phyloP scores from a whole-genome alignment of 73 alveolate species.

The Paramecium pentaurelia region DNA sequence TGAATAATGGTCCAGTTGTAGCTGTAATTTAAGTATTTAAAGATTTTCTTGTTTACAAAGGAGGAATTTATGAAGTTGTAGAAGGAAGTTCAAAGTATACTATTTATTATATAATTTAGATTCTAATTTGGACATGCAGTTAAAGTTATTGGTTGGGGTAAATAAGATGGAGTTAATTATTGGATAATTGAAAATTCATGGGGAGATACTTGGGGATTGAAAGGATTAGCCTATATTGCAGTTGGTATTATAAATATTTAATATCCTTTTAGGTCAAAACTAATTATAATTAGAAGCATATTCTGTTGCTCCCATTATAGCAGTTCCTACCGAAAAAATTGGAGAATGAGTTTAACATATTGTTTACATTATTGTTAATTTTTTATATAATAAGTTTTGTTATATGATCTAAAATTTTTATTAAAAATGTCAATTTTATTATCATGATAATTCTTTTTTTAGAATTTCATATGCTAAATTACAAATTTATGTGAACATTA shows the following conservation, averaged over 20 bases:
- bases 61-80: slow-evolving; percentile 85
- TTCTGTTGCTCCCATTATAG: slow-evolving; percentile 53
- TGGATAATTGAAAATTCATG: slow-evolving; percentile 94
- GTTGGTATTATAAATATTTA: slow-evolving; percentile 57
- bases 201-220: slow-evolving; percentile 96
- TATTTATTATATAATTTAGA: background rate
- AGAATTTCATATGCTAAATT: background rate
- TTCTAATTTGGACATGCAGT: slow-evolving; percentile 83
- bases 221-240: slow-evolving; percentile 84
- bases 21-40: slow-evolving; percentile 80
- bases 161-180: slow-evolving; percentile 75
- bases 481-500: slow-evolving; percentile 3
- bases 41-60: slow-evolving; percentile 88
- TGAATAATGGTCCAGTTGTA: slow-evolving; percentile 90
- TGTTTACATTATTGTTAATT: background rate
- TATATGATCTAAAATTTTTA: background rate
- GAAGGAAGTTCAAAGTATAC: slow-evolving; percentile 76
- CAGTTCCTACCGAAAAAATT: background rate
- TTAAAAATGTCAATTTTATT: background rate
- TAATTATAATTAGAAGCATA: slow-evolving; percentile 64
- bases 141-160: slow-evolving; percentile 94
- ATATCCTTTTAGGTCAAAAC: slow-evolving; percentile 41
- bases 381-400: background rate
- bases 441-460: background rate
- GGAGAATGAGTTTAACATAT: slow-evolving; percentile 21